Conservation (phyloP, 2,329 filamentous ascomycete genomes). For the Penicillium palitans region DNA sequence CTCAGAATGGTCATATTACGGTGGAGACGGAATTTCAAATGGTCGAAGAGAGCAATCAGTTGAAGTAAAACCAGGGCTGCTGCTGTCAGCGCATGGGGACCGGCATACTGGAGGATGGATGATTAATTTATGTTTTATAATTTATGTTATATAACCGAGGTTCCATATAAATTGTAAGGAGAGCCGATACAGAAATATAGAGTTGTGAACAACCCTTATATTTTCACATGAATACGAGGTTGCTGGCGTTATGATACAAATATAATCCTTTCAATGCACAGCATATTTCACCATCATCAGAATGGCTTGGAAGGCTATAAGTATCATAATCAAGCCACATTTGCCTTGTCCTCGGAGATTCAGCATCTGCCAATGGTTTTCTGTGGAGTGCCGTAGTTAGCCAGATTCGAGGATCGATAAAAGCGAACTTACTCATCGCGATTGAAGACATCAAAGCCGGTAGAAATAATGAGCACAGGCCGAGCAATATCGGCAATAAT, state of each 20-base stretch:
- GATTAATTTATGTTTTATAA: no score
- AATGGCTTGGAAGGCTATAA: constrained; percentile 19
- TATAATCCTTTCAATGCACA: constrained; percentile 16
- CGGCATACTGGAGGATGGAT: no score
- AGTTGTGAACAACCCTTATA: no score
- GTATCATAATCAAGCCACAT: constrained; percentile 24
- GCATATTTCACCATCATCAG: constrained; percentile 21
- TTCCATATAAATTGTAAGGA: no score
- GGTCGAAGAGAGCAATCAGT: no score
- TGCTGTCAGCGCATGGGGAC: no score
- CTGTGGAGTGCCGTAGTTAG: constrained; percentile 16
- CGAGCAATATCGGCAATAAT: constrained; percentile 25
- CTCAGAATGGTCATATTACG: no score
- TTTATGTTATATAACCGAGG: no score
- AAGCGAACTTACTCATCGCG: constrained; percentile 19
- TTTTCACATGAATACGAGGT: neutral
- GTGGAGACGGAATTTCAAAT: no score
- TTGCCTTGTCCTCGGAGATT: constrained; percentile 24
- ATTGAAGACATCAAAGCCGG: constrained; percentile 20
- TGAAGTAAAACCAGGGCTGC: no score
- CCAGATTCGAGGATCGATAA: constrained; percentile 16
- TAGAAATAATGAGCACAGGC: constrained; percentile 23
- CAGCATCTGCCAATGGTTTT: constrained; percentile 23
- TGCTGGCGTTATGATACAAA: constrained; percentile 22
- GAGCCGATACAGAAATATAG: no score